Conservation (phyloP, 2,329 filamentous ascomycete species). For the Epichloe hybrida region DNA sequence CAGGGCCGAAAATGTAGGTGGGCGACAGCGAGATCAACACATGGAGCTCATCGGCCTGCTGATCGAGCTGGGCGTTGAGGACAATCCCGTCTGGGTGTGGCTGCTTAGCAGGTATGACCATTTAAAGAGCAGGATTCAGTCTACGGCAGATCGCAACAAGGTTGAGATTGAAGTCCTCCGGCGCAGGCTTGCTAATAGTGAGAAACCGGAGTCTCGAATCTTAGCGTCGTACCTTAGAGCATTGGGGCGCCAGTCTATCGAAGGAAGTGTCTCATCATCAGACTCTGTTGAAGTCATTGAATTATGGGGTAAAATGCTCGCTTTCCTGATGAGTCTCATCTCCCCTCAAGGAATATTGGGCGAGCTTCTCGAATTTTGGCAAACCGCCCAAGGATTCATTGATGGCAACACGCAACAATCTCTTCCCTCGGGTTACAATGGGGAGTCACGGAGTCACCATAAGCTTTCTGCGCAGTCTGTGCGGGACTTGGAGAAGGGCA, state of each 20-base stretch:
- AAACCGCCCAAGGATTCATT: slow-evolving; percentile 80
- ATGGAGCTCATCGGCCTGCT: slow-evolving; percentile 83
- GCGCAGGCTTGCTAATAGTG: slow-evolving; percentile 60
- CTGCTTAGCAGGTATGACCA: slow-evolving; percentile 80
- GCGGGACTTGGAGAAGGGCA: slow-evolving; percentile 59
- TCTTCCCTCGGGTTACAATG: slow-evolving; percentile 69
- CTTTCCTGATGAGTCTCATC: slow-evolving; percentile 60
- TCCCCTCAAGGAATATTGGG: slow-evolving; percentile 71
- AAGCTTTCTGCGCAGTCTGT: slow-evolving; percentile 59
- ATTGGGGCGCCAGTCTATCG: slow-evolving; percentile 52
- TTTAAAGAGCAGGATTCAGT: slow-evolving; percentile 71
- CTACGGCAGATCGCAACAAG: slow-evolving; percentile 70
- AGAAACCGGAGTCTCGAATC: slow-evolving; percentile 54
- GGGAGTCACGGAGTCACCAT: slow-evolving; percentile 70
- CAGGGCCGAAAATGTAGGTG: slow-evolving; percentile 31
- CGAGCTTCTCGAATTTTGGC: slow-evolving; percentile 89
- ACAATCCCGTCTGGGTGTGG: slow-evolving; percentile 96
- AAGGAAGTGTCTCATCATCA: slow-evolving; percentile 48
- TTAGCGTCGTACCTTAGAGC: slow-evolving; percentile 66
- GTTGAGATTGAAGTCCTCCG: slow-evolving; percentile 87
- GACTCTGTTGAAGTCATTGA: slow-evolving; percentile 74
- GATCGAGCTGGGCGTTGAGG: slow-evolving; percentile 85
- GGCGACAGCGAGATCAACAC: slow-evolving; percentile 61
- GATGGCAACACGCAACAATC: slow-evolving; percentile 69
- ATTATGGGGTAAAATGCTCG: slow-evolving; percentile 80